Percentiles rank a stretch among this genome's conserved stretches.
Evolutionary conservation across 176 grass and related monocot species (phyloP).

Genomic region (Musa beccarii): DNA sequence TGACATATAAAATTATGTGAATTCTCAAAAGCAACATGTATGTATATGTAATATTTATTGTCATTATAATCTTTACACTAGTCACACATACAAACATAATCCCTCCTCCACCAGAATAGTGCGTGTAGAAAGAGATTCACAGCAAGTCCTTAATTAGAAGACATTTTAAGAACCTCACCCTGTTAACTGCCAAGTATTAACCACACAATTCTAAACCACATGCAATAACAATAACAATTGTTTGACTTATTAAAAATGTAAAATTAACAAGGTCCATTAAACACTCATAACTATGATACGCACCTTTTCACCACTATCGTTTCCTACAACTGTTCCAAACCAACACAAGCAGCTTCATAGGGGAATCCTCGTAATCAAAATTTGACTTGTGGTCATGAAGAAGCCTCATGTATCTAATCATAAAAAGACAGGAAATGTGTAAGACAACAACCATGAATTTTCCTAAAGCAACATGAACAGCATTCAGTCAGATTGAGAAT

Average conservation of each 20-base stretch:
- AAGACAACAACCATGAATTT: not conserved
- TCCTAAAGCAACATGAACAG: not conserved
- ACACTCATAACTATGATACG: not conserved
- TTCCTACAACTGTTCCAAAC: conserved; percentile 90
- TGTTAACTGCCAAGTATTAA: not conserved
- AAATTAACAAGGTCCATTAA: too few relatives aligned
- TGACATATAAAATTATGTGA: not conserved
- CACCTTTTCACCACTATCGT: conserved; percentile 99
- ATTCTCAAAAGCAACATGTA: not conserved
- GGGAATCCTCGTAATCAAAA: conserved; percentile 82
- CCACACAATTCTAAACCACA: not conserved
- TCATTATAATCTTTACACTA: not conserved
- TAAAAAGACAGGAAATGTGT: not conserved
- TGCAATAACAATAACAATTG: not conserved
- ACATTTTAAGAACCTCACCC: not conserved
- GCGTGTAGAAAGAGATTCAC: not conserved
- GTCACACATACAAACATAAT: not conserved
- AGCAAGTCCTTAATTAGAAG: not conserved
- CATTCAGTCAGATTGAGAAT: not conserved
- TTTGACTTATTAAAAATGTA: too few relatives aligned
- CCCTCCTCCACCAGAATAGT: too few relatives aligned
- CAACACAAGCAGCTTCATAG: conserved; percentile 93
- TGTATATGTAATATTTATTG: not conserved
- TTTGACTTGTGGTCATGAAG: conserved; percentile 96
- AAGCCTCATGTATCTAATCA: conserved; percentile 96